Percentiles rank a stretch among this genome's conserved stretches.
Evolutionary conservation across 2,329 filamentous ascomycete genomes (phyloP).

Genomic region (Simplicillium sp.): DNA sequence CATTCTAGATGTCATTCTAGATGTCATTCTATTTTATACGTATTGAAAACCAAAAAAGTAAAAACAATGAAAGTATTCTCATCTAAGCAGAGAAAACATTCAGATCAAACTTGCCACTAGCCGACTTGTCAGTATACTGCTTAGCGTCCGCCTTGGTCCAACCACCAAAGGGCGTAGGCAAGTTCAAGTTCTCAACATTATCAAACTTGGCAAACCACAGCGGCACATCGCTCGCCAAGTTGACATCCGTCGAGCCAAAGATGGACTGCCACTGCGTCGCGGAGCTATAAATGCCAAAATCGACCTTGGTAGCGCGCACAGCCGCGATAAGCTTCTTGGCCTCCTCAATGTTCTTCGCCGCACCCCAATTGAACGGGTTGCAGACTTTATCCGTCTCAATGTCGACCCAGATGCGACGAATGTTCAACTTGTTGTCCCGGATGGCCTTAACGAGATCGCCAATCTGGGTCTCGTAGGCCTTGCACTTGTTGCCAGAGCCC

Average conservation of each 20-base stretch:
- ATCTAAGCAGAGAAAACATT: constrained; percentile 5
- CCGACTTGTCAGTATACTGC: constrained; percentile 6
- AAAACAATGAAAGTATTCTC: too few species aligned
- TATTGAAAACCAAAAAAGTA: too few species aligned
- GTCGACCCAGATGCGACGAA: constrained; percentile 6
- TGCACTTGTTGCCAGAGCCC: constrained; percentile 6
- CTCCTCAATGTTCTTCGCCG: constrained; percentile 3
- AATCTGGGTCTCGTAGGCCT: constrained; percentile 5
- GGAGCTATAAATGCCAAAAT: constrained; percentile 6
- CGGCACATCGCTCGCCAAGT: constrained; percentile 4
- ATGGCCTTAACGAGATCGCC: constrained; percentile 3
- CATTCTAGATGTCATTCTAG: too few species aligned
- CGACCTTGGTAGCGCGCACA: constrained; percentile 1
- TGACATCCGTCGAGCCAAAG: constrained; percentile 3
- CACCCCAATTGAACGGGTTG: constrained; percentile 5
- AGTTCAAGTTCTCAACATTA: constrained; percentile 5
- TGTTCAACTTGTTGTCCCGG: constrained; percentile 1
- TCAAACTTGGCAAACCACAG: constrained; percentile 8
- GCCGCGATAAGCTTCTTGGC: constrained; percentile 26
- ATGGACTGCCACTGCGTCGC: constrained; percentile 4
- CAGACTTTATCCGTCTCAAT: constrained; percentile 5
- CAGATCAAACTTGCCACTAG: constrained; percentile 4
- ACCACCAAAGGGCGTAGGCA: constrained; percentile 6
- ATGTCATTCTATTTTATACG: too few species aligned
- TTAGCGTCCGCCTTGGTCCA: constrained; percentile 7